Conservation (phyloP, 805 yeast genomes). For the Wickerhamomyces ciferrii region DNA sequence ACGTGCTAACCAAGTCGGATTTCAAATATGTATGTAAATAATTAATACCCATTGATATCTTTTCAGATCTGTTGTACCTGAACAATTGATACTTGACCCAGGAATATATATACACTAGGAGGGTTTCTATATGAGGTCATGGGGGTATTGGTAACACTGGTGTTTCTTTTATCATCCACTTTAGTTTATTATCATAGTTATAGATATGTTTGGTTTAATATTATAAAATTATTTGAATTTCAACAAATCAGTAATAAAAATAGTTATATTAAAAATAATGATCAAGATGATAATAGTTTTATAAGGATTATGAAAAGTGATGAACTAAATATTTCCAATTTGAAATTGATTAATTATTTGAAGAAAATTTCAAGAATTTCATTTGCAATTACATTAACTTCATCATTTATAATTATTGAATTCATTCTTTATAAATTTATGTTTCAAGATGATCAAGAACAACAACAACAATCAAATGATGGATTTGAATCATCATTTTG, state of each 20-base stretch:
- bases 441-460: constrained; percentile 2
- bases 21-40: too few species aligned
- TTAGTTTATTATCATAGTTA: background rate
- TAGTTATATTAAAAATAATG: background rate
- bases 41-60: too few species aligned
- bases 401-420: constrained; percentile 15
- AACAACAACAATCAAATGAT: background rate
- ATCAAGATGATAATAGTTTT: constrained; percentile 3
- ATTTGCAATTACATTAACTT: constrained; percentile 15
- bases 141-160: background rate
- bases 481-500: background rate
- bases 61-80: too few species aligned
- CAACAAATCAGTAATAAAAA: too few species aligned
- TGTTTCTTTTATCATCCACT: background rate
- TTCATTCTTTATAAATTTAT: constrained; percentile 18
- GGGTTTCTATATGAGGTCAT: too few species aligned
- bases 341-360: constrained; percentile 1
- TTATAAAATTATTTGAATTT: background rate
- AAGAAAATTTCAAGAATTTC: constrained; percentile 11
- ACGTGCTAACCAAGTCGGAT: too few species aligned
- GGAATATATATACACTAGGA: too few species aligned
- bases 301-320: constrained; percentile 5
- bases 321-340: background rate
- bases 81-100: too few species aligned
- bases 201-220: background rate